Evolutionary conservation across 1,284 basidiomycete genomes (phyloP), one percentile per base, ranked within the genome.

Genomic region (Wolfiporia cocos): DNA sequence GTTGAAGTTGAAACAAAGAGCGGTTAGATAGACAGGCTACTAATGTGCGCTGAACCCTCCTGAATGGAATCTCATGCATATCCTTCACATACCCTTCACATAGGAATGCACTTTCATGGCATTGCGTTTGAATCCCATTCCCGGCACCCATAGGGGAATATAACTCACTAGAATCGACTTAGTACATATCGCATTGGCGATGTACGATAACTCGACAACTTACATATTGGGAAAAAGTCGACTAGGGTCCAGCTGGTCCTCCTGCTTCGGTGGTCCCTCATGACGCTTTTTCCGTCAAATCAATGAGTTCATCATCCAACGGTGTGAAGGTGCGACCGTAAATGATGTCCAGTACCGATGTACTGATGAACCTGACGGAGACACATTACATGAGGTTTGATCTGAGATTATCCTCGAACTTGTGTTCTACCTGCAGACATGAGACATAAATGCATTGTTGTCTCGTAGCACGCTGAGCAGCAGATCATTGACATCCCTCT

Each of bases 131-230:
- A 76, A 75, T 12, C 63, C 62, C 1, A 68, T 61, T 36, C 73
- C 71, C 11, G 74, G 74, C 20, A 70, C 64, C 74, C 74, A 77
- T 9, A 64, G 62, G 6, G 74, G 74, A 26, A 75, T 63, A 49
- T 74, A 62, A 46, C 66, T 71, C 12, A 59, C 57, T 54, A 22
- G 4, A 33, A 28, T 6, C 12, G 9, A 18, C 20, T 6, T 31
- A 14, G 28, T 17, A 12, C n/a, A n/a, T n/a, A n/a, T n/a, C n/a
- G n/a, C 17, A 5, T 3, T 22, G 4, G 9, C 21, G 14, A 24
- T 5, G 14, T 21, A 5, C 2, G 18, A 5, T 9, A 10, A 17
- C n/a, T n/a, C 19, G 1, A 36, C 14, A 9, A 32, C 49, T 41
- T 20, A 47, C 49, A 34, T 17, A 42, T n/a, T 3, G 49, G 49